Conservation (phyloP, 2,329 filamentous ascomycete species). For the Fusarium siculi region DNA sequence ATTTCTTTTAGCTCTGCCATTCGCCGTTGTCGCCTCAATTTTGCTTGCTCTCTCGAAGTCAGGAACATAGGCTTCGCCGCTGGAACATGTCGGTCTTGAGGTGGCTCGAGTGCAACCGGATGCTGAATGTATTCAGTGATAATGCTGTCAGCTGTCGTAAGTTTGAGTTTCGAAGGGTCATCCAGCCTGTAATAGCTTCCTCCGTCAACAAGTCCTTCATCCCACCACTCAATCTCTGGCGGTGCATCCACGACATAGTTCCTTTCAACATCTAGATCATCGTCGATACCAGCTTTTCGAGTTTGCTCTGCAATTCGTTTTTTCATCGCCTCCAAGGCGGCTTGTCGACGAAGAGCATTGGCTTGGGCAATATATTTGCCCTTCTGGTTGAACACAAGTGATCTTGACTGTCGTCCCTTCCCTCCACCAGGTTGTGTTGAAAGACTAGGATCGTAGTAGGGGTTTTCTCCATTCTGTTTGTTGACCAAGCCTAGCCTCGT, state of each 20-base stretch:
- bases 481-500: constrained; percentile 33
- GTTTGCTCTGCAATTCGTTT: constrained; percentile 88
- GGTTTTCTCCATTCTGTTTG: constrained; percentile 62
- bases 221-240: constrained; percentile 96
- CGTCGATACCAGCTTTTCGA: constrained; percentile 91
- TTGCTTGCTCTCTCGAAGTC: constrained; percentile 90
- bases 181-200: constrained; percentile 78
- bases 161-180: constrained; percentile 73
- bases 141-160: constrained; percentile 82
- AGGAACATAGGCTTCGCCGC: constrained; percentile 90
- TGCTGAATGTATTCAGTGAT: constrained; percentile 93
- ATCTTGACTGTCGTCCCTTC: constrained; percentile 76
- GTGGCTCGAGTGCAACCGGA: constrained; percentile 88
- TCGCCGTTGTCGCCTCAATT: constrained; percentile 86
- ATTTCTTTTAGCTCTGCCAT: constrained; percentile 95
- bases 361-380: constrained; percentile 98
- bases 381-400: constrained; percentile 91
- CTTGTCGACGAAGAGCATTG: constrained; percentile 87
- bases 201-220: constrained; percentile 84
- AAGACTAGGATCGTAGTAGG: constrained; percentile 81
- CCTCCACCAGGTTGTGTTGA: constrained; percentile 66
- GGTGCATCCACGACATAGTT: constrained; percentile 86
- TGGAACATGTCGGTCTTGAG: constrained; percentile 85
- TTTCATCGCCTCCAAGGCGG: constrained; percentile 92
- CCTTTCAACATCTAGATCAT: constrained; percentile 88